Conservation (phyloP, 148 eudicot genomes). For the Diospyros kaki region DNA sequence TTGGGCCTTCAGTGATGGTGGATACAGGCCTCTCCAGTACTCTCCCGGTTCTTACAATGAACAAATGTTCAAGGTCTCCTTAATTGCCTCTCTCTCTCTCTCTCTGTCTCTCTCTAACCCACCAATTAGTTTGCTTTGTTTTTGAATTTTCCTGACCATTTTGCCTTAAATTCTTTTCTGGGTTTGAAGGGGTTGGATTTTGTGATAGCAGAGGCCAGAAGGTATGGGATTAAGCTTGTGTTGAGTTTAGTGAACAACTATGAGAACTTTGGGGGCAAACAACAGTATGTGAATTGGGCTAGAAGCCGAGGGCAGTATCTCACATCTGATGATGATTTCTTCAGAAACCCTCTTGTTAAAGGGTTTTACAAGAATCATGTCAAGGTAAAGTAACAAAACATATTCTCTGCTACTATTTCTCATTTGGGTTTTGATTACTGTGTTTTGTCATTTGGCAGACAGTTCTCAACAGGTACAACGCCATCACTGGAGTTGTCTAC, state of each 20-base stretch:
- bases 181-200: constrained; percentile 80
- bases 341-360: constrained; percentile 60
- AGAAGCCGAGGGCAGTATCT: constrained; percentile 64
- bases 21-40: constrained; percentile 68
- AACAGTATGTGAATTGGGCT: constrained; percentile 96
- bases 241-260: constrained; percentile 82
- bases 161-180: background rate
- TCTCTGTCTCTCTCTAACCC: background rate
- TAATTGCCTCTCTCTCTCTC: background rate
- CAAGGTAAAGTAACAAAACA: constrained; percentile 31
- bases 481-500: too few relatives aligned
- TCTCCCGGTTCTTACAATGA: constrained; percentile 87
- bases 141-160: background rate
- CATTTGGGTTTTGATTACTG: background rate
- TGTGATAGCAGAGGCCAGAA: constrained; percentile 88
- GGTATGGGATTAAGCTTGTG: constrained; percentile 73
- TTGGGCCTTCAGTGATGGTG: constrained; percentile 96
- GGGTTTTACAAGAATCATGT: constrained; percentile 84
- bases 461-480: too few relatives aligned
- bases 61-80: constrained; percentile 61
- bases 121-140: background rate
- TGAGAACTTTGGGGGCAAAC: constrained; percentile 81
- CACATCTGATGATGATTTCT: constrained; percentile 85
- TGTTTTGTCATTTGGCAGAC: too few relatives aligned
- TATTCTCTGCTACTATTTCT: background rate